A percentile compares a stretch with the other conserved stretches of the same genome.
Conservation (phyloP, 75 land plant species). For the Picea sitchensis region DNA sequence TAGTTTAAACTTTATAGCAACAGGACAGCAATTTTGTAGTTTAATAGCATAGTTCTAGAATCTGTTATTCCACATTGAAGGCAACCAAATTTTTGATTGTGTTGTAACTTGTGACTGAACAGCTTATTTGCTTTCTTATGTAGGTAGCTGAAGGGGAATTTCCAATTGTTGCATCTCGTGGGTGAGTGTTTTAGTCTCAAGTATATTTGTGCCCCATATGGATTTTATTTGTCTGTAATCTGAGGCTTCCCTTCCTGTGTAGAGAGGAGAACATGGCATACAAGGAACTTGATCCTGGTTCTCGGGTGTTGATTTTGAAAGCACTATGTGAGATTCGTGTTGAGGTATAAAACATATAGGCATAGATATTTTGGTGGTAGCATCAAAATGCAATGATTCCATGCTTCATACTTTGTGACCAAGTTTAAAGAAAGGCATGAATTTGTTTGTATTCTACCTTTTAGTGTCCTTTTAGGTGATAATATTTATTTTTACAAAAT, state of each 20-base stretch:
- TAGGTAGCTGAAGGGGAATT: conserved; percentile 95
- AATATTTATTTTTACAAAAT: not conserved
- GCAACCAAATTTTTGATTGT: no score
- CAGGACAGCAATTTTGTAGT: not conserved
- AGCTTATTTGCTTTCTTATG: not conserved
- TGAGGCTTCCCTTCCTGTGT: conserved; percentile 2
- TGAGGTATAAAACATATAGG: conserved; percentile 42
- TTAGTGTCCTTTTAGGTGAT: not conserved
- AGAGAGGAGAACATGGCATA: conserved; percentile 74
- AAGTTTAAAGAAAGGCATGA: not conserved
- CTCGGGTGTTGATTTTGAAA: conserved; percentile 78
- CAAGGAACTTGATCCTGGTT: conserved; percentile 63
- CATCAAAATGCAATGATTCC: not conserved
- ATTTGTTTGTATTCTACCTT: not conserved
- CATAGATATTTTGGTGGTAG: not conserved
- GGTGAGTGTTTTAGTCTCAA: conserved; percentile 41
- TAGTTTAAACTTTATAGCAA: conserved; percentile 16
- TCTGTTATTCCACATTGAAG: no score
- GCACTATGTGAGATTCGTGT: conserved; percentile 94
- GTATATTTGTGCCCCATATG: not conserved
- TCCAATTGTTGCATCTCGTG: conserved; percentile 87
- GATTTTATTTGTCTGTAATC: not conserved
- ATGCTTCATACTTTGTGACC: not conserved
- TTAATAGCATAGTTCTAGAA: not conserved
- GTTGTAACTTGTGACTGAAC: not conserved